These are phyloP conservation scores for Hypoxylon trugodes DNA, from an alignment of 495 filamentous ascomycete species.

Conservation along the genomic window DNA sequence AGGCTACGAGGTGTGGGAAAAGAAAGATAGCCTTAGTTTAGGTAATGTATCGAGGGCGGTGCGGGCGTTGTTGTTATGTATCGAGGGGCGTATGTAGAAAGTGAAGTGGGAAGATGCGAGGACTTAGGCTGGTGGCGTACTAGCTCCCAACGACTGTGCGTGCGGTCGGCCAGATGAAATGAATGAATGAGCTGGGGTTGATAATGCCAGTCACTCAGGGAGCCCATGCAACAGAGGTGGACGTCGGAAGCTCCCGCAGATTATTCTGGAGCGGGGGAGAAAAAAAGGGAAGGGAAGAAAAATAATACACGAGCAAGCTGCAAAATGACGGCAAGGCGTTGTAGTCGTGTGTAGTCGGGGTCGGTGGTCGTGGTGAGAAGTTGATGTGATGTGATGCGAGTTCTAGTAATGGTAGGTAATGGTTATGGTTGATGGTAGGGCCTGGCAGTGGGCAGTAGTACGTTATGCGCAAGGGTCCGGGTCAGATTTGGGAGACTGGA, in stretches of 20 bases:
- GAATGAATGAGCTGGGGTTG: conserved; percentile 19
- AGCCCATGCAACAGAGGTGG: conserved; percentile 20
- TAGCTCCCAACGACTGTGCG: conserved; percentile 34
- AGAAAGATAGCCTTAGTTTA: conserved; percentile 19
- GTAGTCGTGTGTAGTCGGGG: too few species aligned
- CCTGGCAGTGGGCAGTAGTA: background rate
- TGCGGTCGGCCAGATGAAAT: conserved; percentile 29
- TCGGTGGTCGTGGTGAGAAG: conserved; percentile 23
- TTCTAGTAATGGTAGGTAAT: conserved; percentile 27
- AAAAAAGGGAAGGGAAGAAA: conserved; percentile 10
- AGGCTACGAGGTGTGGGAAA: conserved; percentile 8
- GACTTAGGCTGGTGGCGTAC: conserved; percentile 31
- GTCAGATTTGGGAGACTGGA: conserved; percentile 28
- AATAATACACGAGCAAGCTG: conserved; percentile 29
- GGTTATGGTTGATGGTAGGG: conserved; percentile 23
- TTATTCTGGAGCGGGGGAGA: conserved; percentile 20
- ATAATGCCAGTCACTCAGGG: conserved; percentile 24
- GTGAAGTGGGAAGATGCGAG: conserved; percentile 23
- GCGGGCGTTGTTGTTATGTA: conserved; percentile 32
- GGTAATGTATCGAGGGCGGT: conserved; percentile 21
- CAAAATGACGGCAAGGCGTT: conserved; percentile 40
- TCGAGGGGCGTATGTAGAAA: conserved; percentile 32
- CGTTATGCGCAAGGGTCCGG: conserved; percentile 32
- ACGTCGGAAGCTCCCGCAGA: conserved; percentile 29
- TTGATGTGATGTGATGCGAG: conserved; percentile 39